Evolutionary conservation across 2,329 filamentous ascomycete genomes (phyloP), one percentile per base, ranked within the genome.

Genomic region (Penicillium olsonii): DNA sequence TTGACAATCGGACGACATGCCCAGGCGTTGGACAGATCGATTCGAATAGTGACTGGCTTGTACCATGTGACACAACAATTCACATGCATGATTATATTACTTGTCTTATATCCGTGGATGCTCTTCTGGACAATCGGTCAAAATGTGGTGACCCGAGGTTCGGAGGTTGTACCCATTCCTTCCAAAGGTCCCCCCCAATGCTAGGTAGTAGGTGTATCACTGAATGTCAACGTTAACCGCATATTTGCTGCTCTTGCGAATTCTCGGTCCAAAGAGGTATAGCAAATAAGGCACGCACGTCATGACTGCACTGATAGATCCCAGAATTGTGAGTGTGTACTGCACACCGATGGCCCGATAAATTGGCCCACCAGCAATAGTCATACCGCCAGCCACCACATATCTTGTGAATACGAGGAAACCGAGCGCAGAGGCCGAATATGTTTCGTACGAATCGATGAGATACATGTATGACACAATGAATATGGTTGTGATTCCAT

Each of bases 381-480:
- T 57, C 57, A 74, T 63, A 0, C 64, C 72, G 3, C 72, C 70
- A 1, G 68, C 63, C 7, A 61, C 62, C 8, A 70, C 45, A 45
- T 75, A 75, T 5, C 75, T 65, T 0, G 66, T 64, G 14, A 77
- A 61, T 0, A 72, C 72, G 4, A 73, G 55, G 20, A 71, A 62
- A 0, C 71, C 73, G 19, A 80, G 61, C 0, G 76, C 78, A 2
- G 67, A 72, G 1, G 77, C 79, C 0, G 79, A 71, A 46, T 78
- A 79, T 1, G 68, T 68, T 22, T 76, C 75, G 48, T 83, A 84
- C 6, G 70, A 71, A 53, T 82, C 78, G 49, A 83, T 82, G 50
- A 84, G 75, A 59, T 83, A 84, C 65, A 78, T 72, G 45, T 80
- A 80, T 34, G 68, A 71, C 43, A 67, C 71, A 49, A 79, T 74